Percentiles rank a stretch among this genome's conserved stretches.
Conservation (phyloP, 345 rosid species). For the Abelmoschus esculentus region DNA sequence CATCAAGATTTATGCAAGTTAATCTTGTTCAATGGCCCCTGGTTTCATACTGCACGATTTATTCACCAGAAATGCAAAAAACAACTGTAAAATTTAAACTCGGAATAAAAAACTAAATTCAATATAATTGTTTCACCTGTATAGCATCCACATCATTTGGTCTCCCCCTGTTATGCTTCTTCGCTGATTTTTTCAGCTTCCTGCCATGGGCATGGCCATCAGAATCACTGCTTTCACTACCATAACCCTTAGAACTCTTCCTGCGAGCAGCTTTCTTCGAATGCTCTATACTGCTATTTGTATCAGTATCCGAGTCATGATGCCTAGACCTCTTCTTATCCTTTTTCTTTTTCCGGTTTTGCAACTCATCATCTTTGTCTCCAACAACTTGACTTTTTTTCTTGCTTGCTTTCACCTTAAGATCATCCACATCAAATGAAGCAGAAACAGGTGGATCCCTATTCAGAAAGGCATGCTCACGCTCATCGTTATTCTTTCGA, state of each 20-base stretch:
- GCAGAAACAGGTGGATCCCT: slow-evolving; percentile 26
- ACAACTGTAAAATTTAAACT: not conserved
- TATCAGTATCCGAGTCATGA: slow-evolving; percentile 44
- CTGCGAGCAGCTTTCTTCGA: slow-evolving; percentile 27
- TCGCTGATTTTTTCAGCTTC: slow-evolving; percentile 24
- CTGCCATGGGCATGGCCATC: slow-evolving; percentile 22
- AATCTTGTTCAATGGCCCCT: slow-evolving; percentile 32
- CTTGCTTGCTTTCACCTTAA: slow-evolving; percentile 19
- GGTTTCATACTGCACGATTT: slow-evolving; percentile 27
- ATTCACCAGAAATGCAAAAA: slow-evolving; percentile 9
- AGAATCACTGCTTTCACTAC: slow-evolving; percentile 31
- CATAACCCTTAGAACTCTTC: slow-evolving; percentile 27
- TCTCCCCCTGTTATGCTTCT: slow-evolving; percentile 18
- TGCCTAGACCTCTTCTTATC: slow-evolving; percentile 21
- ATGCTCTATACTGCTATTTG: slow-evolving; percentile 29
- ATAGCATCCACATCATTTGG: not conserved
- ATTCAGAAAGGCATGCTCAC: slow-evolving; percentile 67
- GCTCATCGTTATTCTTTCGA: slow-evolving; percentile 32
- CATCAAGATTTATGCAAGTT: slow-evolving; percentile 5
- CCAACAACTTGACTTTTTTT: slow-evolving; percentile 20
- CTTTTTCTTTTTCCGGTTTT: slow-evolving; percentile 27
- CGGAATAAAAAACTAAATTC: not conserved
- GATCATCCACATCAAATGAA: not conserved
- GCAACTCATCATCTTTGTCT: slow-evolving; percentile 21
- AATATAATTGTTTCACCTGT: slow-evolving; percentile 1